phyloP scores from a whole-genome alignment of 257 asterid genomes.

The Paraleonurus japonicus region DNA sequence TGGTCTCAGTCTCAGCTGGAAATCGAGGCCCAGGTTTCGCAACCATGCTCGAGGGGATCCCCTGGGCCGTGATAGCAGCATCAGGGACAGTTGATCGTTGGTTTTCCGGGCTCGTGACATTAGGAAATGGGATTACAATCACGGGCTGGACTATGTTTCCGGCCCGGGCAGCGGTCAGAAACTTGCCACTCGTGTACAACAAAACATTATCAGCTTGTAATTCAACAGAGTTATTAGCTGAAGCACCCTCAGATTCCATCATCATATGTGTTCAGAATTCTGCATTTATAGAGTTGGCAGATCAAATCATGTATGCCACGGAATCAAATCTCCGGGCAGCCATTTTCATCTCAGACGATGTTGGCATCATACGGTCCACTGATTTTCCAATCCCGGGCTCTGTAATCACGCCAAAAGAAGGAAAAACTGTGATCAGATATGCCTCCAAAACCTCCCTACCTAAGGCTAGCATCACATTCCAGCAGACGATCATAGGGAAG shows the following conservation, averaged over 20 bases:
- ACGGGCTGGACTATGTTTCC: conserved; percentile 51
- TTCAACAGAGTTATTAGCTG: conserved; percentile 32
- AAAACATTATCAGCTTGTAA: conserved; percentile 41
- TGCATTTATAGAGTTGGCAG: conserved; percentile 16
- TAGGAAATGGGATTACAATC: conserved; percentile 37
- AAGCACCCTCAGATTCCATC: conserved; percentile 22
- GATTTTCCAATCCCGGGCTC: conserved; percentile 37
- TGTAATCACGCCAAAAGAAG: conserved; percentile 42
- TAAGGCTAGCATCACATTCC: conserved; percentile 46
- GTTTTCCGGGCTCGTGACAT: conserved; percentile 39
- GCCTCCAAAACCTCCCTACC: conserved; percentile 30
- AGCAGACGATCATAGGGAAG: conserved; percentile 46
- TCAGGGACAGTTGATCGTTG: conserved; percentile 54
- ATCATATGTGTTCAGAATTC: conserved; percentile 36
- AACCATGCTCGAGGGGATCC: conserved; percentile 46
- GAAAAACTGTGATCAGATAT: conserved; percentile 32
- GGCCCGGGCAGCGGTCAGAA: conserved; percentile 30
- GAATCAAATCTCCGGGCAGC: conserved; percentile 33
- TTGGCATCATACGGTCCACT: conserved; percentile 21
- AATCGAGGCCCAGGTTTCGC: conserved; percentile 32
- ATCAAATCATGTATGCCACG: conserved; percentile 23
- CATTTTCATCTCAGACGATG: conserved; percentile 40
- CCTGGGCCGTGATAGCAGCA: conserved; percentile 58
- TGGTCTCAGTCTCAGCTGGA: conserved; percentile 67
- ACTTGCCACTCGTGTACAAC: conserved; percentile 41